Conservation (phyloP, 176 grass and related monocot genomes). For the Bonia amplexicaulis region DNA sequence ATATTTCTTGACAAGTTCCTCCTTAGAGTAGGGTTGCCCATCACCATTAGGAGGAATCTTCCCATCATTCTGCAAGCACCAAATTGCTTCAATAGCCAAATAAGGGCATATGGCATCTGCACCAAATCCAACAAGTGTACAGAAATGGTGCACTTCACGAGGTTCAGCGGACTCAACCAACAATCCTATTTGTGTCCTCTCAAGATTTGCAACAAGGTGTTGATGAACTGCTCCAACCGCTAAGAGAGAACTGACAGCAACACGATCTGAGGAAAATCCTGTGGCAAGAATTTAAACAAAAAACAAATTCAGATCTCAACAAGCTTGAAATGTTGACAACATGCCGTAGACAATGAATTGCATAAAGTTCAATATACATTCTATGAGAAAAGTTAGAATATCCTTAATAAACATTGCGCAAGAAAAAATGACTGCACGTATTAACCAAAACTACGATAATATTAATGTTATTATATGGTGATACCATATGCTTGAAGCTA, state of each 20-base stretch:
- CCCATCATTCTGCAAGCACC: conserved; percentile 81
- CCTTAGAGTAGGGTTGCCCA: conserved; percentile 49
- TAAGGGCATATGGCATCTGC: conserved; percentile 97
- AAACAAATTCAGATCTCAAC: background rate
- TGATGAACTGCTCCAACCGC: conserved; percentile 98
- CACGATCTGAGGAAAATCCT: conserved; percentile 75
- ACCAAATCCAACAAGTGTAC: conserved; percentile 89
- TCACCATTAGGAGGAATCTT: conserved; percentile 69
- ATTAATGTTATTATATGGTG: background rate
- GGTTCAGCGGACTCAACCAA: conserved; percentile 93
- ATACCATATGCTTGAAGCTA: background rate
- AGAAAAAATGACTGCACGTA: background rate
- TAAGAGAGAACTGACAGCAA: conserved; percentile 89
- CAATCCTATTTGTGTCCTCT: conserved; percentile 77
- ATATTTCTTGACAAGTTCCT: conserved; percentile 72
- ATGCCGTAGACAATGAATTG: background rate
- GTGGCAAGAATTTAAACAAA: conserved; percentile 29
- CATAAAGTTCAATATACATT: background rate
- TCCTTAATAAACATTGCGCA: background rate
- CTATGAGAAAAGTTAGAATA: background rate
- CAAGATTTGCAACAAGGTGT: conserved; percentile 87
- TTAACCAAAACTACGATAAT: background rate
- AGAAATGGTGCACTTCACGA: conserved; percentile 98
- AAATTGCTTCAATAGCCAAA: conserved; percentile 83
- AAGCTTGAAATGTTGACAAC: background rate